Conservation (phyloP, 768 basidiomycete species). For the Amanita subjunquillea region DNA sequence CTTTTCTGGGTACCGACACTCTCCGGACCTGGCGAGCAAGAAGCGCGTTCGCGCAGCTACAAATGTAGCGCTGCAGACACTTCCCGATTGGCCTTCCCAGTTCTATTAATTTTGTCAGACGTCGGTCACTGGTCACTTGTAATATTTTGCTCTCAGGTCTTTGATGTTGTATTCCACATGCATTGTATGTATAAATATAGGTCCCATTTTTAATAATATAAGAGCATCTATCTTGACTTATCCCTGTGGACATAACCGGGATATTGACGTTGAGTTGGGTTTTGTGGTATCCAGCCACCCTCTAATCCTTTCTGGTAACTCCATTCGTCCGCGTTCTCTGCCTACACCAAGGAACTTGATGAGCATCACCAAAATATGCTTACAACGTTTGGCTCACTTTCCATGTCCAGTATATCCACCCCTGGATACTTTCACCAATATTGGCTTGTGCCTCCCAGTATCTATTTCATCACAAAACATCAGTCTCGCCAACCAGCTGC, state of each 20-base stretch:
- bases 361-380: background rate
- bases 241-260: slow-evolving; percentile 43
- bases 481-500: background rate
- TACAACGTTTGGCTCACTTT: slow-evolving; percentile 33
- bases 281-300: slow-evolving; percentile 69
- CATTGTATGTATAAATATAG: slow-evolving; percentile 5
- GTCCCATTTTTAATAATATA: slow-evolving; percentile 3
- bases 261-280: slow-evolving; percentile 56
- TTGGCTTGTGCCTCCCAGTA: slow-evolving; percentile 78
- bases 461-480: slow-evolving; percentile 18
- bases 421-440: slow-evolving; percentile 59
- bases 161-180: background rate
- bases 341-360: slow-evolving; percentile 17
- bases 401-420: slow-evolving; percentile 77
- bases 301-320: slow-evolving; percentile 65
- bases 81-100: slow-evolving; percentile 67
- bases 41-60: slow-evolving; percentile 67
- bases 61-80: slow-evolving; percentile 58
- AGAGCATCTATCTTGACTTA: background rate
- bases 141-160: background rate
- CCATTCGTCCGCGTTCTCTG: slow-evolving; percentile 67
- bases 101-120: slow-evolving; percentile 9
- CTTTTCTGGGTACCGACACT: slow-evolving; percentile 62
- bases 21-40: slow-evolving; percentile 61
- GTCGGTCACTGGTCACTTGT: background rate